Conservation (phyloP, 1,284 basidiomycete species). For the Pascua guehoae region DNA sequence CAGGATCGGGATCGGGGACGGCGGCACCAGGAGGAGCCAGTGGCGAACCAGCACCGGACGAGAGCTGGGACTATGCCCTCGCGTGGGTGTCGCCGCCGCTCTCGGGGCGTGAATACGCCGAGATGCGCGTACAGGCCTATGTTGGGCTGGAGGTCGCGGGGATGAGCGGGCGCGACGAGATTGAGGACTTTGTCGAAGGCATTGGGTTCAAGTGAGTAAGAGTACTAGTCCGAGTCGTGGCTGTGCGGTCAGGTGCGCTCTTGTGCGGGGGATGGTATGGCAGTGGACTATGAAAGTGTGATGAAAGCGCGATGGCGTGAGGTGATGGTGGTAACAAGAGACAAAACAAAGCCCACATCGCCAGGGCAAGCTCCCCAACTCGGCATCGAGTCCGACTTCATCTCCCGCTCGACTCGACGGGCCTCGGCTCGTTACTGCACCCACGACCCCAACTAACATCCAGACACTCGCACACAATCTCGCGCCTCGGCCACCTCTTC, state of each 20-base stretch:
- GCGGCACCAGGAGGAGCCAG: background rate
- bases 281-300: too few species aligned
- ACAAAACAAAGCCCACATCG: too few species aligned
- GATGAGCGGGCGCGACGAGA: slow-evolving; percentile 18
- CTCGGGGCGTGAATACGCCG: slow-evolving; percentile 33
- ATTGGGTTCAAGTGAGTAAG: slow-evolving; percentile 41
- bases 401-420: too few species aligned
- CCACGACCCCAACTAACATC: background rate
- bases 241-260: too few species aligned
- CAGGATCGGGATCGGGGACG: too few species aligned
- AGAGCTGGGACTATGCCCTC: slow-evolving; percentile 21
- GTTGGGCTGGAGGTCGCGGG: slow-evolving; percentile 33
- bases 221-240: slow-evolving; percentile 15
- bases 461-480: slow-evolving; percentile 38
- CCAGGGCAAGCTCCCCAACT: too few species aligned
- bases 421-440: too few species aligned
- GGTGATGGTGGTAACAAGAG: too few species aligned
- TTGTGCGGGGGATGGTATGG: too few species aligned
- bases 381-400: too few species aligned
- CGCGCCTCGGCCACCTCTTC: slow-evolving; percentile 31
- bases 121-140: slow-evolving; percentile 33
- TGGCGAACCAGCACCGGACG: slow-evolving; percentile 1
- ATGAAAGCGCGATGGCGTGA: too few species aligned
- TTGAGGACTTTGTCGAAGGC: slow-evolving; percentile 33
- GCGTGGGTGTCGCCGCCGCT: slow-evolving; percentile 34